Base-by-base conservation (phyloP, 331 rosid species). In the Saraca asoca region DNA sequence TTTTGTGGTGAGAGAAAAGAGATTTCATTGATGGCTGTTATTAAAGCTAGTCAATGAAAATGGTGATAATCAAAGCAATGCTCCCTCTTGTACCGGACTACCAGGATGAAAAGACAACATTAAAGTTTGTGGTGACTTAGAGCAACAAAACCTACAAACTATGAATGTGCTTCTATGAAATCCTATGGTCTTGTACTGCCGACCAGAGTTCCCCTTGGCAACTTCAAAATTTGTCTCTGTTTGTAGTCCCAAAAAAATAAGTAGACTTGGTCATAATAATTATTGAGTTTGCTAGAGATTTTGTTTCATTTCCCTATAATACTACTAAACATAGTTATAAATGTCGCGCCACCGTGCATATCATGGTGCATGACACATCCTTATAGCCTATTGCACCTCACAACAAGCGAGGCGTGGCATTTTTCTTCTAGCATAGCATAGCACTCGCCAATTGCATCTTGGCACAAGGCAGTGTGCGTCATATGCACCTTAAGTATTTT, bases 141-240 rank as follows among this genome's bases (percentile, higher is more conserved):
- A 20, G 31, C 29, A 51, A 50, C 65, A 53, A 59, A 34, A 35
- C 45, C 35, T 51, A 10, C 24, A 17, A 49, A 48, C 62, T 24
- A 24, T 24, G n/a, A 24, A 24, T 58, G n/a, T 72, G 45, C 68
- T 62, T 68, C 64, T 54, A 31, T 19, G 45, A 53, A 75, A n/a
- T 52, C 64, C 48, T n/a, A 24, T 68, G 73, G 69, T 67, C 72
- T 51, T 31, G 33, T 63, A 42, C 58, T 33, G 38, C 67, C 14
- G 52, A 53, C 69, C 66, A 77, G 84, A 81, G 89, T 84, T 84
- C 82, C 89, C 86, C 89, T 67, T 62, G 39, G 12, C 70, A 72
- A 84, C 86, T 84, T 81, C 86, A 84, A 85, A 42, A 66, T 37
- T 14, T 4, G 64, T 16, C 37, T 14, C 66, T 48, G 51, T 62